Conservation (phyloP, 148 eudicot species). For the Polygonum maritimum region DNA sequence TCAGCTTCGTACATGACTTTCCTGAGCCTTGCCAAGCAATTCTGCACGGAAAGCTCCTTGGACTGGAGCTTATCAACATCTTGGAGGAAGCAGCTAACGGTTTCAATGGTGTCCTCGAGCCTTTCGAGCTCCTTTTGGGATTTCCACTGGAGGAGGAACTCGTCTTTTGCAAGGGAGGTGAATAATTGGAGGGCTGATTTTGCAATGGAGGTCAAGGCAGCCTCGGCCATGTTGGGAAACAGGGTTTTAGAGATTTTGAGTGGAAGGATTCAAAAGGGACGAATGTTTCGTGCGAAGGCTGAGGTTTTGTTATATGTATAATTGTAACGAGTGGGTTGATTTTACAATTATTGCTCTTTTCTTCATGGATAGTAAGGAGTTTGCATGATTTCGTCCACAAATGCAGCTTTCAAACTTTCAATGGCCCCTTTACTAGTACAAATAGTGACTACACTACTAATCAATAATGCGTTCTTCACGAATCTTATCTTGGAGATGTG, state of each 20-base stretch:
- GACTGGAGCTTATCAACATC: neutral
- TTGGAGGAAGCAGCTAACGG: neutral
- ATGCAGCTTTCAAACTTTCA: no score
- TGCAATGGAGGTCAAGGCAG: neutral
- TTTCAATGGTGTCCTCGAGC: neutral
- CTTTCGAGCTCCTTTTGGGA: neutral
- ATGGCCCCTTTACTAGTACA: no score
- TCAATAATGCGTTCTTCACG: no score
- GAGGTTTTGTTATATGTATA: neutral
- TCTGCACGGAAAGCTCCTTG: neutral
- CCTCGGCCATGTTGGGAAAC: neutral
- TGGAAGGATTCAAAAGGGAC: neutral
- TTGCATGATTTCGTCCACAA: no score
- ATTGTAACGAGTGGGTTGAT: no score
- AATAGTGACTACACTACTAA: no score
- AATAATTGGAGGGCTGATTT: neutral
- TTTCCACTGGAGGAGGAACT: neutral
- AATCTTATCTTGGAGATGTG: no score
- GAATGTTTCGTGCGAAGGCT: neutral
- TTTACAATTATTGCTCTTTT: no score
- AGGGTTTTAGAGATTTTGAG: neutral
- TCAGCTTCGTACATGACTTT: neutral
- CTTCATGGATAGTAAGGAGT: no score
- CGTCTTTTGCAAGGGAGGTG: neutral
- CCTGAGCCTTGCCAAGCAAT: neutral